Evolutionary conservation across 768 basidiomycete genomes (phyloP), one percentile per base, ranked within the genome.

Genomic region (Boletus insuetus): DNA sequence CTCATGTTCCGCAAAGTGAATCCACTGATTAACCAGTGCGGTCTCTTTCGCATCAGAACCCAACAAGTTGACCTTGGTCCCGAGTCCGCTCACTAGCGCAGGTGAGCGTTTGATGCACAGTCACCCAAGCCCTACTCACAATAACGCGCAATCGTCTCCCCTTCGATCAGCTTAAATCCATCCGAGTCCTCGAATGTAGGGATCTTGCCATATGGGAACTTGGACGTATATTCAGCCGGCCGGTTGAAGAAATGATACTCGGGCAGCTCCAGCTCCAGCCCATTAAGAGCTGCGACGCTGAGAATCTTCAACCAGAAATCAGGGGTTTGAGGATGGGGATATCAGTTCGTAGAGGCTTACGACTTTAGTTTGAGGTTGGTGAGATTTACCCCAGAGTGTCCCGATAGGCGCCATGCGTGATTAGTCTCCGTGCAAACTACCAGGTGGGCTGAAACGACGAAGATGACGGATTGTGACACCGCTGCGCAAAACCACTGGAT

Each of bases 141-240:
- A 19, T 66, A 63, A 41, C 54, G 63, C 6, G 61, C 61, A 17
- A 66, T 66, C 16, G 55, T 6, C 1, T 40, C 4, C 12, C 64
- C 57, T 39, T 66, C 61, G 11, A 50, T 37, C 20, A 66, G 29
- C 45, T 35, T 56, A 26, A 58, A 66, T 34, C 64, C 65, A 26
- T 65, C 59, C 2, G 32, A 13, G 14, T 34, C 49, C 39, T 64
- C 59, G 38, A 66, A 66, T 5, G 61, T 44, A 9, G 63, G 63
- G 7, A 65, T 55, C 43, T 66, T 66, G 1, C 58, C 64, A 16
- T 58, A 56, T 3, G 55, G 42, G 17, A 65, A 66, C 24, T 59
- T 61, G 26, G 39, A 7, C 5, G 38, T 40, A 20, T 53, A 65
- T 3, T 58, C 58, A 1, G 56, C 50, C 6, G 61, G 60, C 35